Base-by-base conservation (phyloP, 192 early-diverging fungal genomes). In the Kickxella alabastrina region DNA sequence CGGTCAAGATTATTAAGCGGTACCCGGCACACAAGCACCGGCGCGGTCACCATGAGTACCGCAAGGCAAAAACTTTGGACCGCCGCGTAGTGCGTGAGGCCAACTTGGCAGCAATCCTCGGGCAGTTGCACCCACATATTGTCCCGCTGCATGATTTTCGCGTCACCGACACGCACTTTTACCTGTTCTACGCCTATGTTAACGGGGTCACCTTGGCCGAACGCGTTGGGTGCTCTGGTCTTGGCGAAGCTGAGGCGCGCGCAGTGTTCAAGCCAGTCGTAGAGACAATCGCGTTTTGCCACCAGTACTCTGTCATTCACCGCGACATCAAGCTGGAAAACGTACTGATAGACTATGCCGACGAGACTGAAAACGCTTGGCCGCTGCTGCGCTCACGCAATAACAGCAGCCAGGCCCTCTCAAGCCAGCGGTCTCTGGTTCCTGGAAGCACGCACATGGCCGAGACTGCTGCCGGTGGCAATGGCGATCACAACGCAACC, bases 261-360 rank as follows among this genome's bases (percentile, higher is more conserved):
- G 43, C 52, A 6, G 34, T 70, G 10, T 75, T 79, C 21, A 59
- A 64, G 41, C 41, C 53, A 10, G 57, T 75, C 2, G 55, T 57
- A n/a, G 71, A 79, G 57, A 64, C 77, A 1, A 54, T 79, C 26
- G 41, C 37, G 6, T 79, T 75, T 29, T 79, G 77, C 54, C 89
- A 92, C 65, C 67, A 66, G 43, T 79, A 82, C 25, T 82, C 80
- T n/a, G 80, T 93, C 23, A 87, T 85, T n/a, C 83, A 84, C 67
- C 72, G 96, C 24, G 87, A 97, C 62, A 83, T 97, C 55, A 98
- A 95, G 66, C 83, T 93, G 14, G 92, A 93, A 58, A 93, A 93
- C 47, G 62, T 93, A 13, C 64, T 91, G 44, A 64, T 92, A n/a
- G 68, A 77, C 61, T 66, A 78, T 13, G 45, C 54, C 9, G 54